These are phyloP conservation scores for Oropetium thomaeum DNA, from an alignment of 176 grass and related monocot species.

Conservation along the genomic window DNA sequence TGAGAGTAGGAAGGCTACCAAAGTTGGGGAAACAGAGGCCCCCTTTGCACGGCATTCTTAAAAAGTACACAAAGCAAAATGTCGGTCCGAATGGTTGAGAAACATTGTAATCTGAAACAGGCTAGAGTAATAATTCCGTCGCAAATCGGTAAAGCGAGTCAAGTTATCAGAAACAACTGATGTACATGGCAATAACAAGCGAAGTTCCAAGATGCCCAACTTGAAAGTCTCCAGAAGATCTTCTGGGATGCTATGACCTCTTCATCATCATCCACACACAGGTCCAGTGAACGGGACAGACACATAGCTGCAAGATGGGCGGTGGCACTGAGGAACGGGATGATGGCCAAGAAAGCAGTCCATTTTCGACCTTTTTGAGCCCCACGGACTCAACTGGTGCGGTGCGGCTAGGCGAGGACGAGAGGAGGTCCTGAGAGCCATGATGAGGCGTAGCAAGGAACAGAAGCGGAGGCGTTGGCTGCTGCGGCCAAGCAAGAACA, in stretches of 20 bases:
- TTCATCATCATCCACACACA: constrained; percentile 42
- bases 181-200: constrained; percentile 31
- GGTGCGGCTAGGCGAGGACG: not conserved
- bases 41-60: constrained; percentile 55
- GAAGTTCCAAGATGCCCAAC: constrained; percentile 26
- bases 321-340: no score
- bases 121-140: constrained; percentile 39
- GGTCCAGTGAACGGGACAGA: no score
- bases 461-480: constrained; percentile 17
- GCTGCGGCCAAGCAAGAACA: not conserved
- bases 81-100: constrained; percentile 51
- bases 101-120: constrained; percentile 19
- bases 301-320: constrained; percentile 14
- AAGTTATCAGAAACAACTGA: constrained; percentile 37
- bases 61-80: constrained; percentile 45
- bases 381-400: not conserved
- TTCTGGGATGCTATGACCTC: constrained; percentile 41
- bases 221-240: constrained; percentile 36
- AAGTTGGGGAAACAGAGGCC: constrained; percentile 27
- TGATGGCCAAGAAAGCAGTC: no score
- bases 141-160: constrained; percentile 42
- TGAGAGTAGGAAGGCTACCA: constrained; percentile 24
- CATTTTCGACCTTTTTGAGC: no score
- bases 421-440: constrained; percentile 19
- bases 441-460: constrained; percentile 24